Base-by-base conservation (phyloP, 441 rosid species). In the Erodium moschatum region DNA sequence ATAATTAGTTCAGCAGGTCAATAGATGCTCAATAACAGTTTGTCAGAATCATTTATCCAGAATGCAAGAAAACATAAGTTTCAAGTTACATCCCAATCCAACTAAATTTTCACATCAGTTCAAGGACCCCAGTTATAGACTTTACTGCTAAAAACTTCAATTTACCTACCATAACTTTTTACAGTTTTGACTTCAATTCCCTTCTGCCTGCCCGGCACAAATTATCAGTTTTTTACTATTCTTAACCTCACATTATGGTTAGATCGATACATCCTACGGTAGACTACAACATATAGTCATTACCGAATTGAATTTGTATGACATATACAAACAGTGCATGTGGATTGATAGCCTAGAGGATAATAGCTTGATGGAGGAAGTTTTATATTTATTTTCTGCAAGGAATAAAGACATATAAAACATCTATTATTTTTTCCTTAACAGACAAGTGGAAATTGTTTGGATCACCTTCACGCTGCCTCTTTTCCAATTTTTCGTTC, bases 391-490 rank as follows among this genome's bases (percentile, higher is more conserved):
- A 4, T 38, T 38, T 8, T 38, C 9, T 38, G 44, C 44, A 38
- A 7, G 10, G 44, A 38, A 38, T 7, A 38, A 38, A 38, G 7
- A 38, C 7, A 38, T 38, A 38, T 38, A 38, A 5, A 38, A 38
- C 10, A 38, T 38, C 44, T 38, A 38, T 24, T 24, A 24, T 24
- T 24, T 38, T 50, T 50, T 16, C 19, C 10, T 68, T 6, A 20
- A 12, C 12, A 70, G 38, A 18, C 3, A 68, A 20, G 19, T 6
- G 5, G 58, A 64, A 40, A 24, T 27, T 35, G 52, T n/a, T 56
- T 29, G 68, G 40, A 69, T 69, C 68, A 93, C 98, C 96, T 93
- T 87, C 90, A 12, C 73, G 89, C 75, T 80, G 96, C 76, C 79
- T 76, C 79, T 70, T 84, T 71, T 90, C 91, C 67, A 93, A 73